Percentiles rank a stretch among this genome's conserved stretches.
Evolutionary conservation across 352 stramenopile genomes (phyloP).

Genomic region (Globisporangium viniferum): DNA sequence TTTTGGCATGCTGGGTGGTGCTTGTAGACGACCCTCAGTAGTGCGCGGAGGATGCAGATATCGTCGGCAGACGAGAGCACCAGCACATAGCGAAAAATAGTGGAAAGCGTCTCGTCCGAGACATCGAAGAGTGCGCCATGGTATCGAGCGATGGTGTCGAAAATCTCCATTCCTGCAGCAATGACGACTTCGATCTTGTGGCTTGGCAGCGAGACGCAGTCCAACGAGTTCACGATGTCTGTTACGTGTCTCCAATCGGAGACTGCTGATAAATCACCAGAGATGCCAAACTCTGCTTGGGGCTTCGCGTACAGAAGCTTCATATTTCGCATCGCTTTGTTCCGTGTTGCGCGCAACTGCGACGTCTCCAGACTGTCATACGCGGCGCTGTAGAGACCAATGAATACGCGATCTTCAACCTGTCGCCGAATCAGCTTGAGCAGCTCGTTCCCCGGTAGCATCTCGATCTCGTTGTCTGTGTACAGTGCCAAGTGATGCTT

Average conservation of each 20-base stretch:
- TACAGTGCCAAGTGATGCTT: conserved; percentile 60
- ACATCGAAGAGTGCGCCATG: conserved; percentile 62
- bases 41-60: conserved; percentile 36
- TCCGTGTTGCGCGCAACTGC: conserved; percentile 31
- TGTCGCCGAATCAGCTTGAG: conserved; percentile 71
- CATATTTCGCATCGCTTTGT: conserved; percentile 39
- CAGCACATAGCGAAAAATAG: conserved; percentile 69
- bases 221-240: conserved; percentile 57
- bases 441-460: conserved; percentile 71
- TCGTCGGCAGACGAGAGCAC: conserved; percentile 64
- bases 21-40: conserved; percentile 62
- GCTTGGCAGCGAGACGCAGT: conserved; percentile 74
- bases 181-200: conserved; percentile 84
- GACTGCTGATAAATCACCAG: conserved; percentile 50
- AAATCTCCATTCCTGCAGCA: conserved; percentile 46
- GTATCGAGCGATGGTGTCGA: conserved; percentile 41
- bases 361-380: conserved; percentile 59
- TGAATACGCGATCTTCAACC: conserved; percentile 81
- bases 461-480: conserved; percentile 51
- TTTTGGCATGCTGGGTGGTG: conserved; percentile 74
- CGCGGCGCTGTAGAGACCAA: conserved; percentile 44
- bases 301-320: conserved; percentile 58
- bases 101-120: conserved; percentile 51
- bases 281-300: conserved; percentile 62
- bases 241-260: conserved; percentile 58